Base-by-base conservation (phyloP, 202 grass and related monocot species). In the Dendrocalamus latiflorus region DNA sequence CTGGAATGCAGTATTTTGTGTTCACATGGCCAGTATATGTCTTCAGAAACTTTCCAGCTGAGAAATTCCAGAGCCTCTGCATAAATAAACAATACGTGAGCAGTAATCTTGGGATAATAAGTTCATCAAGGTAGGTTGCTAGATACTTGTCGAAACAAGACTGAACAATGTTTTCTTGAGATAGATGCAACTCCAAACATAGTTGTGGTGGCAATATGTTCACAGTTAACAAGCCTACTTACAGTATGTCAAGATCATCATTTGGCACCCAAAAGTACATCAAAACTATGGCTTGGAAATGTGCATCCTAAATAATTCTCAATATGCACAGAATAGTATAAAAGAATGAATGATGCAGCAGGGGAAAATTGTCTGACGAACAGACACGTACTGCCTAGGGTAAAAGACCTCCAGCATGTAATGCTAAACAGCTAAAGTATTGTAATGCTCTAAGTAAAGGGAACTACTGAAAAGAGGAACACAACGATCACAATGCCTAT, bases 31-130 rank as follows among this genome's bases (percentile, higher is more conserved):
- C 94, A 38, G 90, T 94, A 26, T 94, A 97, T 10, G 92, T 94
- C 82, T 97, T 97, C 9, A 97, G 82, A 87, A 94, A 94, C 42
- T 94, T 93, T 33, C 94, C 94, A 78, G 87, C 90, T 63, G 88
- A 81, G 70, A 91, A 91, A 81, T 97, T 93, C 94, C 94, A 94
- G 49, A 93, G 92, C 71, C 88, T 89, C 94, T 94, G 92, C 50
- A 61, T 73, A 70, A 75, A 84, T 51, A 69, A 92, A 80, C 24
- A 80, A 65, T 71, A 28, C 18, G n/a, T 63, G 59, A 82, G 44
- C 18, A 43, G 22, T 58, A 12, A 72, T 50, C 21, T 50, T 72
- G 30, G 60, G 42, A 76, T 65, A 25, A 24, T 12, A 65, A 33
- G n/a, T 80, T 25, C 38, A 70, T 56, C 21, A 49, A 56, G 54